Base-by-base conservation (phyloP, 768 basidiomycete species). In the Mycena alexandri region DNA sequence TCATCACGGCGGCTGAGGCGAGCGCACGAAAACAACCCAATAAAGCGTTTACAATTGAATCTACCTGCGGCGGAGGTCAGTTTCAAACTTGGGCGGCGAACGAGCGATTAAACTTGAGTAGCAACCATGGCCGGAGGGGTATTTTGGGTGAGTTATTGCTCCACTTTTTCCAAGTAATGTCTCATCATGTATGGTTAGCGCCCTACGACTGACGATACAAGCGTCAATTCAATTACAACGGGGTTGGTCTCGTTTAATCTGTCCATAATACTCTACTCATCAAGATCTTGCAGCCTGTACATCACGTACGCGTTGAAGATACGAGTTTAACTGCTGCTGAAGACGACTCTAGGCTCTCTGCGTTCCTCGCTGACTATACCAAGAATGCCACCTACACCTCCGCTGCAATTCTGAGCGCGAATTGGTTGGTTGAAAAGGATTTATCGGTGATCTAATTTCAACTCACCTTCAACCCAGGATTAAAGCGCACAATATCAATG, bases 91-190 rank as follows among this genome's bases (percentile, higher is more conserved):
- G 29, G 14, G 5, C n/a, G n/a, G 38, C 29, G 12, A 24, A 29
- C 14, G 19, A 42, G n/a, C 44, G 10, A 22, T 44, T 61, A 48
- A 63, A 24, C 21, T 64, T 42, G 29, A 21, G 17, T 63, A 85
- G 83, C 73, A 22, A 82, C 83, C 14, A 87, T 86, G 84, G 84
- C 82, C 7, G 86, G 86, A 3, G 85, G 84, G 11, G 86, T 87
- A 19, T 88, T 87, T 70, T 87, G 86, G 86, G 85, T 85, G 68
- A 14, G 19, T 42, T 43, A 10, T 1, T 16, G 2, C n/a, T 51
- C 46, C 36, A 34, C 11, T 42, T 53, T 41, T 5, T 22, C 22
- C 7, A 11, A 1, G 41, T 24, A 3, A 22, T 21, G 6, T 38
- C 33, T 38, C 14, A 34, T n/a, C n/a, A 16, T 21, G 22, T 21